A percentile compares a stretch with the other conserved stretches of the same genome.
Evolutionary conservation across 139 green algal genomes (phyloP).

Genomic region (Dunaliella primolecta): DNA sequence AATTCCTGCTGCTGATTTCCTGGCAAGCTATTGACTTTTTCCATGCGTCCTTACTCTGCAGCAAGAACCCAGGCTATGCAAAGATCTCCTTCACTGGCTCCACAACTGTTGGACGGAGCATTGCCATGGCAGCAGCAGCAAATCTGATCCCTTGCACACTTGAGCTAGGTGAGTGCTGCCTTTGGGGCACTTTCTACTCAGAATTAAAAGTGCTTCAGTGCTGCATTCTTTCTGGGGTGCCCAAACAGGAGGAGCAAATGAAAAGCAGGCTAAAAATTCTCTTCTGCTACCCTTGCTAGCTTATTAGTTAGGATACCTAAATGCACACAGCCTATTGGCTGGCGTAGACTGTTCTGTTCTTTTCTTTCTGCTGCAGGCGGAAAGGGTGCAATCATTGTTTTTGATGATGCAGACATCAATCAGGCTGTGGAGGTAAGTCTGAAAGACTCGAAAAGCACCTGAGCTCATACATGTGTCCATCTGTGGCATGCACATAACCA

Average conservation of each 20-base stretch:
- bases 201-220: too few relatives aligned
- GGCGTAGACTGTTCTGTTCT: too few relatives aligned
- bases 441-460: not conserved
- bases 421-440: constrained; percentile 72
- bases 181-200: too few relatives aligned
- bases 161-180: constrained; percentile 66
- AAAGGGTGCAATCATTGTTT: constrained; percentile 84
- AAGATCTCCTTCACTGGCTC: constrained; percentile 90
- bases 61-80: constrained; percentile 59
- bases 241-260: too few relatives aligned
- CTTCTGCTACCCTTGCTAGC: too few relatives aligned
- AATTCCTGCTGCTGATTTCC: not conserved
- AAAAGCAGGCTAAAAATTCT: too few relatives aligned
- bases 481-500: constrained; percentile 1
- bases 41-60: too few relatives aligned
- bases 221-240: too few relatives aligned
- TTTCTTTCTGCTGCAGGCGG: constrained; percentile 54
- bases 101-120: constrained; percentile 57
- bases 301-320: too few relatives aligned
- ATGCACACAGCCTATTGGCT: too few relatives aligned
- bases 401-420: constrained; percentile 85
- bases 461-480: constrained; percentile 60
- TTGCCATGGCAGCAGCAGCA: constrained; percentile 61
- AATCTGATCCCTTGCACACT: constrained; percentile 68
- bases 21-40: not conserved